Percentiles rank a stretch among this genome's conserved stretches.
Evolutionary conservation across 1,139 yeast species (phyloP).

Genomic region (Debaryomyces singareniensis): DNA sequence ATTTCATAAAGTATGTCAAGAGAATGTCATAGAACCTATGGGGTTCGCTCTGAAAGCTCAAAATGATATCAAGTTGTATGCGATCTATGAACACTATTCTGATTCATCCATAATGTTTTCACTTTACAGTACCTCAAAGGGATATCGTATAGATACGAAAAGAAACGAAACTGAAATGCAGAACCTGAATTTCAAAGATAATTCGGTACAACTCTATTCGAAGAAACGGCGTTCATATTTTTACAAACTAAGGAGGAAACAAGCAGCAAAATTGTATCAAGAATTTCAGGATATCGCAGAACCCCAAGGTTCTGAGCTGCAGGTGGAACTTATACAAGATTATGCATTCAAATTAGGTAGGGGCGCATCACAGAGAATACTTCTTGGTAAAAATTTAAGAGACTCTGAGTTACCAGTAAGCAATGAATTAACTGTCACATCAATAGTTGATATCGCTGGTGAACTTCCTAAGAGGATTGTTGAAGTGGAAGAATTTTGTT

Average conservation of each 20-base stretch:
- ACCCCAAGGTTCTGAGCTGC: conserved; percentile 1
- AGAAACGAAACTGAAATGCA: not conserved
- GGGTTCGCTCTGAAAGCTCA: too few relatives aligned
- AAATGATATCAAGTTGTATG: conserved; percentile 7
- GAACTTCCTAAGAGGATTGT: conserved; percentile 17
- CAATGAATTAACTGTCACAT: conserved; percentile 5
- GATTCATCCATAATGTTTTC: conserved; percentile 8
- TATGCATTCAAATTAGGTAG: conserved; percentile 27
- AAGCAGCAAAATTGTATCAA: not conserved
- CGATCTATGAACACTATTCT: conserved; percentile 15
- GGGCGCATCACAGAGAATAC: conserved; percentile 8
- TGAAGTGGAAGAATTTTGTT: conserved; percentile 39
- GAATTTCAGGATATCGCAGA: not conserved
- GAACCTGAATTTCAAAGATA: not conserved
- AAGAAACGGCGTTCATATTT: not conserved
- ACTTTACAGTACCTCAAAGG: not conserved
- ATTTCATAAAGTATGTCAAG: conserved; percentile 1
- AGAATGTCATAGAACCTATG: conserved; percentile 1
- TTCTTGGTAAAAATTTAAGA: not conserved
- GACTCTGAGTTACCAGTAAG: conserved; percentile 3
- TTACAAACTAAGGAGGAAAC: conserved; percentile 2
- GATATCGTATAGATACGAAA: not conserved
- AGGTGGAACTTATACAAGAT: conserved; percentile 17
- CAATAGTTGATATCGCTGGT: conserved; percentile 21
- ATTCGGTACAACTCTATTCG: not conserved